Percentiles rank a stretch among this genome's conserved stretches.
These are phyloP conservation scores for Tolypocladium nubicola DNA, from an alignment of 2,329 filamentous ascomycete species.

Conservation along the genomic window DNA sequence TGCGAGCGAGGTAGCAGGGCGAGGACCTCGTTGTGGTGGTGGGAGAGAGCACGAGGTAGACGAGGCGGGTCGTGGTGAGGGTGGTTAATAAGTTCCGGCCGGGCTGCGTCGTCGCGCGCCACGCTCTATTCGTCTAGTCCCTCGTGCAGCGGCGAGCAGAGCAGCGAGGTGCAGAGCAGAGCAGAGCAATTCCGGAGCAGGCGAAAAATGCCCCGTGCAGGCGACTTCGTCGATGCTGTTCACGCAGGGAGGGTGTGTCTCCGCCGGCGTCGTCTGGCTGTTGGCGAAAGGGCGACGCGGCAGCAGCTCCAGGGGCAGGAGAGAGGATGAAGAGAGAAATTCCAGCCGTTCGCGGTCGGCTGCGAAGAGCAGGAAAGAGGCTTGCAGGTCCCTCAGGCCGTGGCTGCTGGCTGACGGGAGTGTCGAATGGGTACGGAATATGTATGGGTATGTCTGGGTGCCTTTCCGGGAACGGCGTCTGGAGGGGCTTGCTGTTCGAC, in stretches of 20 bases:
- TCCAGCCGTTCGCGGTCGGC: background rate
- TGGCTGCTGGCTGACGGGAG: background rate
- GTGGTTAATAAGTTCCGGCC: background rate
- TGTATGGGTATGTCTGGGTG: background rate
- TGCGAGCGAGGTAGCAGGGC: background rate
- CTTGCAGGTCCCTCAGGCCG: background rate
- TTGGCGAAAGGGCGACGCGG: background rate
- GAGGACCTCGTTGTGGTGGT: background rate
- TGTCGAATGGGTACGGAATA: background rate
- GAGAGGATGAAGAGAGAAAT: background rate
- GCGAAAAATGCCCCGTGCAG: background rate
- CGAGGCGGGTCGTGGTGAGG: background rate
- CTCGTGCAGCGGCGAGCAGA: background rate
- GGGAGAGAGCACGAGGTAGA: background rate
- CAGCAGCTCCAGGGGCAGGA: background rate
- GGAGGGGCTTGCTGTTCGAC: background rate
- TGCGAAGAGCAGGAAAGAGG: background rate
- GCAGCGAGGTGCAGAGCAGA: background rate
- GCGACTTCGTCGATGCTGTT: background rate
- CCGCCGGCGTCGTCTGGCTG: background rate
- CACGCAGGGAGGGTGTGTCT: background rate
- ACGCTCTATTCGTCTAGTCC: background rate
- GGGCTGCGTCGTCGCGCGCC: background rate
- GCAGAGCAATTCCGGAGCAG: background rate
- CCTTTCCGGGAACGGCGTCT: slow-evolving; percentile 1